Percentiles rank a stretch among this genome's conserved stretches.
Evolutionary conservation across 768 basidiomycete species (phyloP).

Genomic region (Kwoniella botswanensis): DNA sequence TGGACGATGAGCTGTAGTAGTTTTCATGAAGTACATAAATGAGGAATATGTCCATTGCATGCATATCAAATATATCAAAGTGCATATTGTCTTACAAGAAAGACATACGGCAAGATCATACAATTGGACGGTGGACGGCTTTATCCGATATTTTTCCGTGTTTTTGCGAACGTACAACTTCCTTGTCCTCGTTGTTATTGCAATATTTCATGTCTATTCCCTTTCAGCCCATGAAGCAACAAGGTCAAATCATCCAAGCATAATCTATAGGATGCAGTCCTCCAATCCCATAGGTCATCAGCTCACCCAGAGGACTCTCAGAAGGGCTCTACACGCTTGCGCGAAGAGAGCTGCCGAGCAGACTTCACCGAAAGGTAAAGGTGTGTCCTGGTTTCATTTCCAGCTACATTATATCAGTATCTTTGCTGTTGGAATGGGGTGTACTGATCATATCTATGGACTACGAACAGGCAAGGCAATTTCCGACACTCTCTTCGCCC

Average conservation of each 20-base stretch:
- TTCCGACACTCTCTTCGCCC: not conserved
- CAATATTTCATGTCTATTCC: no score
- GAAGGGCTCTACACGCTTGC: slow-evolving; percentile 7
- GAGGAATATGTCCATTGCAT: slow-evolving; percentile 3
- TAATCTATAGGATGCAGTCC: not conserved
- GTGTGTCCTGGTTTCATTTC: slow-evolving; percentile 3
- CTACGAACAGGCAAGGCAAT: not conserved
- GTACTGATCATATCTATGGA: no score
- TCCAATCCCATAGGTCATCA: not conserved
- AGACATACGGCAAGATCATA: not conserved
- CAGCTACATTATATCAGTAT: not conserved
- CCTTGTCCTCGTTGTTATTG: not conserved
- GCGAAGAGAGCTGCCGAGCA: not conserved
- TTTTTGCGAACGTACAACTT: not conserved
- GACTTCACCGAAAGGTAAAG: not conserved
- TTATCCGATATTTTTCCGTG: not conserved
- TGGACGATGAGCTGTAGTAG: slow-evolving; percentile 24
- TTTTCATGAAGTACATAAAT: not conserved
- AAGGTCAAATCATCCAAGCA: not conserved
- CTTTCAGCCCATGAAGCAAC: no score
- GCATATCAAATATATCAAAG: not conserved
- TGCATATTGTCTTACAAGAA: not conserved
- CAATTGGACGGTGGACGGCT: not conserved
- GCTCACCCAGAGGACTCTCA: not conserved
- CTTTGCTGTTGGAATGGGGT: no score